A percentile compares a stretch with the other conserved stretches of the same genome.
Evolutionary conservation across 352 stramenopile genomes (phyloP).

Genomic region (Globisporangium recalcitrans): DNA sequence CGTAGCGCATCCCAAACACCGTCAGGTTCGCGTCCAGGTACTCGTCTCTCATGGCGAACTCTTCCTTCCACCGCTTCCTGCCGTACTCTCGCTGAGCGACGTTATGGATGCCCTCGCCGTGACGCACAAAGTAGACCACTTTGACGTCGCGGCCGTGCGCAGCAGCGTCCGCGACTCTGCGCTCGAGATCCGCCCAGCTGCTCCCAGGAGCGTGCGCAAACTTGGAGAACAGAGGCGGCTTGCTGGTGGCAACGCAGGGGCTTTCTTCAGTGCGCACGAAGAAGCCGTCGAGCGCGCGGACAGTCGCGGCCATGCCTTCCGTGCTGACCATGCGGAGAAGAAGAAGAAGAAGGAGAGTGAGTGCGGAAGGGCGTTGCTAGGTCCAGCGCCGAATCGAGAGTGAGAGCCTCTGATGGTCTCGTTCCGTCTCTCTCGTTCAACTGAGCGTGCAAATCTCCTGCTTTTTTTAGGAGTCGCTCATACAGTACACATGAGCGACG

Average conservation of each 20-base stretch:
- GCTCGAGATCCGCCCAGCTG: conserved; percentile 25
- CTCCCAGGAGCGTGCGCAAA: conserved; percentile 22
- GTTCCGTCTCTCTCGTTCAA: background rate
- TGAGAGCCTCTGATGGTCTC: background rate
- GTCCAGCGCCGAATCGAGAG: background rate
- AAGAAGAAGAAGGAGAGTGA: no score
- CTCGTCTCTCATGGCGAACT: conserved; percentile 47
- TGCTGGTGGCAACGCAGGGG: background rate
- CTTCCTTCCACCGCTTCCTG: conserved; percentile 47
- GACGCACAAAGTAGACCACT: conserved; percentile 74
- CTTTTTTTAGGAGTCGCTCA: no score
- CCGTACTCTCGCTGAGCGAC: conserved; percentile 47
- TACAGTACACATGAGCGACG: background rate
- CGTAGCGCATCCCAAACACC: conserved; percentile 45
- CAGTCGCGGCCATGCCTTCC: background rate
- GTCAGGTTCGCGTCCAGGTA: conserved; percentile 71
- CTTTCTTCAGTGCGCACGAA: conserved; percentile 17
- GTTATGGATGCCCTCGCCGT: conserved; percentile 74
- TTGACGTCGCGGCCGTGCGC: conserved; percentile 32
- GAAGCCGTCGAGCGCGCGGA: conserved; percentile 28
- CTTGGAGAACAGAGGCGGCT: conserved; percentile 27
- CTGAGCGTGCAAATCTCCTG: no score
- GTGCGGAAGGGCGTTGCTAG: no score
- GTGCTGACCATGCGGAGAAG: background rate
- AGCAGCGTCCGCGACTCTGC: conserved; percentile 10